phyloP scores from a whole-genome alignment of 495 filamentous ascomycete genomes.

The Talaromyces liani region DNA sequence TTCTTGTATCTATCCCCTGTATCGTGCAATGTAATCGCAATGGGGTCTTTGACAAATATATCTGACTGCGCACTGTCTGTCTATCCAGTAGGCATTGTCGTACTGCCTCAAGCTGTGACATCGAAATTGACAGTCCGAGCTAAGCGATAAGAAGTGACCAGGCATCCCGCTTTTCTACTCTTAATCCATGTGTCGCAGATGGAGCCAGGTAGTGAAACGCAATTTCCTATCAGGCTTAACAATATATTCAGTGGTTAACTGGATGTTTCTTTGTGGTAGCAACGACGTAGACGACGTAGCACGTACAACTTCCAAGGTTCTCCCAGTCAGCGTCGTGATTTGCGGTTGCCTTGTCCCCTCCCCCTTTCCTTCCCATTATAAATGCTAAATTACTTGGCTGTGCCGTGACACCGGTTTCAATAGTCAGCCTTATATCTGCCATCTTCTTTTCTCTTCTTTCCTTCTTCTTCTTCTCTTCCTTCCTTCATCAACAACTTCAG shows the following conservation, averaged over 20 bases:
- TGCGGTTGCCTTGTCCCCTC: not conserved
- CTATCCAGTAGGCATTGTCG: not conserved
- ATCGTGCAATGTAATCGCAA: not conserved
- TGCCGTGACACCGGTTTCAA: not conserved
- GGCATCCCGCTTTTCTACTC: not conserved
- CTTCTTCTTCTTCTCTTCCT: not conserved
- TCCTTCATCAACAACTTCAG: not conserved
- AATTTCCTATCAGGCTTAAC: not conserved
- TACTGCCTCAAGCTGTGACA: not conserved
- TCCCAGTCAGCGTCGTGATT: not conserved
- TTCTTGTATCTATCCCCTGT: not conserved
- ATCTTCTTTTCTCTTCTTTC: not conserved
- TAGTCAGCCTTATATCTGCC: not conserved
- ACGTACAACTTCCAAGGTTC: not conserved
- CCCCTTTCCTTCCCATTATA: not conserved
- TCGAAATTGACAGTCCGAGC: not conserved
- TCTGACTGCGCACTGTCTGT: not conserved
- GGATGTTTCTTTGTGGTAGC: not conserved
- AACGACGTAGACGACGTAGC: not conserved
- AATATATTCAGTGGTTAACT: not conserved
- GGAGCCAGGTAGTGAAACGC: not conserved
- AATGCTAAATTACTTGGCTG: not conserved
- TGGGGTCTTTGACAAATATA: not conserved
- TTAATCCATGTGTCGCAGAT: not conserved
- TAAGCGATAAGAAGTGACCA: not conserved